Percentiles rank a stretch among this genome's conserved stretches.
These are phyloP conservation scores for Crithidia brevicula DNA, from an alignment of 208 protist species.

Conservation along the genomic window DNA sequence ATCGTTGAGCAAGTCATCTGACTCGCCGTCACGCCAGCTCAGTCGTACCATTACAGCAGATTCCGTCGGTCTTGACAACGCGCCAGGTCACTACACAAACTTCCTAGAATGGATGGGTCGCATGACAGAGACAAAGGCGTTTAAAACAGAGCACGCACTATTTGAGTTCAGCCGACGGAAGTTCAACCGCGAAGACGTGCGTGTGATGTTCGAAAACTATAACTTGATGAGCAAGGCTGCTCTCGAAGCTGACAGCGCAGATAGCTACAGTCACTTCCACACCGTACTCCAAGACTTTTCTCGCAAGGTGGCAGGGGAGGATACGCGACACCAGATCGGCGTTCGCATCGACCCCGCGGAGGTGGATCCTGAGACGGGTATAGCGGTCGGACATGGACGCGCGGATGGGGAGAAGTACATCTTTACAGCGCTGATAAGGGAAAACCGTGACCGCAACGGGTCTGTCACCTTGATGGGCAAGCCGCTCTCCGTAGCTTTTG, in stretches of 20 bases:
- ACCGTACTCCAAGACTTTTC: constrained; percentile 87
- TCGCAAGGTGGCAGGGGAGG: constrained; percentile 86
- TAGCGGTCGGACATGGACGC: constrained; percentile 82
- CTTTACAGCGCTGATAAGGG: constrained; percentile 78
- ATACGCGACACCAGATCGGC: constrained; percentile 89
- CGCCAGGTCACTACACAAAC: constrained; percentile 91
- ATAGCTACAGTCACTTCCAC: constrained; percentile 93
- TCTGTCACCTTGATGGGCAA: constrained; percentile 80
- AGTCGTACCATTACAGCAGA: constrained; percentile 87
- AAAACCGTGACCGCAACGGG: constrained; percentile 82
- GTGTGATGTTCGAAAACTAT: constrained; percentile 93
- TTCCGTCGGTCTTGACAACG: constrained; percentile 83
- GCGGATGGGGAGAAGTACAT: constrained; percentile 88
- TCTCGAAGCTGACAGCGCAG: constrained; percentile 72
- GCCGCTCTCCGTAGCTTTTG: constrained; percentile 69
- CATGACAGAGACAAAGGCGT: constrained; percentile 85
- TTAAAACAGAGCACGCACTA: constrained; percentile 90
- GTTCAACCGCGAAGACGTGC: constrained; percentile 88
- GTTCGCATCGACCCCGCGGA: constrained; percentile 90
- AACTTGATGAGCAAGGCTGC: constrained; percentile 86
- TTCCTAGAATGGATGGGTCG: constrained; percentile 93
- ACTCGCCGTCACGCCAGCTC: constrained; percentile 72
- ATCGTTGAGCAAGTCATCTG: constrained; percentile 71
- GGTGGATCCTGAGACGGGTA: constrained; percentile 76
- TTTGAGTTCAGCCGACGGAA: constrained; percentile 90